Evolutionary conservation across 2,329 filamentous ascomycete species (phyloP), one percentile per base, ranked within the genome.

Genomic region (Curvularia eragrostidis): DNA sequence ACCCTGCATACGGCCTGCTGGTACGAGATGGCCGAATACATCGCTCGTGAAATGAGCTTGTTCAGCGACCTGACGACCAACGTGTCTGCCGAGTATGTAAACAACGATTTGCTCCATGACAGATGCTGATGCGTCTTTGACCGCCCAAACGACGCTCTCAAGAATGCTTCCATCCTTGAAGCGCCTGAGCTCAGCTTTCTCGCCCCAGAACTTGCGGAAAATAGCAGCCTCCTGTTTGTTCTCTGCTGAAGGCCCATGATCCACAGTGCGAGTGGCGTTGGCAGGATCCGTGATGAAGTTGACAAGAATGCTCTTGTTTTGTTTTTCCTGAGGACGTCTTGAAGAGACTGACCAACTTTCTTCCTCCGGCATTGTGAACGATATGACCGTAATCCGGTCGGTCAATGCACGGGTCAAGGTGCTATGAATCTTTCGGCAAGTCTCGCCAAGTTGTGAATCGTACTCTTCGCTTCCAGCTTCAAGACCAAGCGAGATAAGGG

Each of bases 111-210:
- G 92, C 69, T 92, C 85, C 51, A 92, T 86, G 19, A 97, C 86
- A 6, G 88, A 85, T 30, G 79, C 80, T 1, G 87, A 80, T 1
- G 84, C 81, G 53, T 85, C 83, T 63, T 88, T 85, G 2, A 83
- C 61, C 2, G 78, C 83, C 95, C 95, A 99, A 19, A 96, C 89
- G 28, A 98, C 81, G 70, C 91, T 97, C 76, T 99, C 96, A 8
- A 93, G 83, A 64, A 99, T 97, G 67, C 89, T 94, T 21, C 95
- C 95, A 70, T 98, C 93, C 69, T 93, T 96, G 82, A 99, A 99
- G 19, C 95, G 90, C 63, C 95, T 87, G 44, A 99, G 83, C 75
- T 99, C 95, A 1, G 95, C 87, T 74, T 95, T 96, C 9, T 94
- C 89, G 6, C 94, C 95, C 95, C 96, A 99, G 74, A 99, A 98